These are phyloP conservation scores for Lipomyces starkeyi DNA, from an alignment of 805 yeast species.

Conservation along the genomic window DNA sequence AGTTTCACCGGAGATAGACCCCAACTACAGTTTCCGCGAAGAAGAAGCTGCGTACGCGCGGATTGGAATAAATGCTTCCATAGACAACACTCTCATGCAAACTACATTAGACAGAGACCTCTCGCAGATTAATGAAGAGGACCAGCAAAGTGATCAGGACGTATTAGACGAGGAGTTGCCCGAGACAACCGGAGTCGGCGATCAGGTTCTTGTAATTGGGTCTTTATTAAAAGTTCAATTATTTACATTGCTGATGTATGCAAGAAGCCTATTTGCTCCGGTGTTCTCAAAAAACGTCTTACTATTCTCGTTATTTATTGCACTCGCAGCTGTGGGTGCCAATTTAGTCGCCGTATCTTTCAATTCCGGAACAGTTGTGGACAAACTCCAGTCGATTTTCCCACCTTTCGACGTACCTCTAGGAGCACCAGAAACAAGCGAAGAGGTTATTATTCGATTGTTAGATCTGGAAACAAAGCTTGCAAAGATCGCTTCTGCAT, in stretches of 20 bases:
- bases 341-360: not conserved
- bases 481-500: slow-evolving; percentile 10
- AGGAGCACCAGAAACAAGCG: slow-evolving; percentile 15
- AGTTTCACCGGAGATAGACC: slow-evolving; percentile 2
- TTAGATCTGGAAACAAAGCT: slow-evolving; percentile 23
- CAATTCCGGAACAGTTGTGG: not conserved
- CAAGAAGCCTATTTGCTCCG: not conserved
- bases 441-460: slow-evolving; percentile 23
- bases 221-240: slow-evolving; percentile 1
- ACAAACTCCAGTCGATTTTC: not conserved
- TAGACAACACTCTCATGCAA: slow-evolving; percentile 2
- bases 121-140: not conserved
- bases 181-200: slow-evolving; percentile 4
- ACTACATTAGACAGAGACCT: not conserved
- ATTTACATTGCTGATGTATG: not conserved
- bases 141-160: not conserved
- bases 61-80: slow-evolving; percentile 13
- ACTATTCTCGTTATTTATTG: not conserved
- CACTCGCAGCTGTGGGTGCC: not conserved
- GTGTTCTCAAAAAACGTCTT: not conserved
- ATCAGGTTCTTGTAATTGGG: not conserved
- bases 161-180: slow-evolving; percentile 5
- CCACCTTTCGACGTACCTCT: slow-evolving; percentile 19
- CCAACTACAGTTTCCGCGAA: slow-evolving; percentile 25
- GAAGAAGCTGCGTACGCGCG: slow-evolving; percentile 24